A percentile compares a stretch with the other conserved stretches of the same genome.
phyloP scores from a whole-genome alignment of 805 yeast species.

The Kodamaea leandrae region DNA sequence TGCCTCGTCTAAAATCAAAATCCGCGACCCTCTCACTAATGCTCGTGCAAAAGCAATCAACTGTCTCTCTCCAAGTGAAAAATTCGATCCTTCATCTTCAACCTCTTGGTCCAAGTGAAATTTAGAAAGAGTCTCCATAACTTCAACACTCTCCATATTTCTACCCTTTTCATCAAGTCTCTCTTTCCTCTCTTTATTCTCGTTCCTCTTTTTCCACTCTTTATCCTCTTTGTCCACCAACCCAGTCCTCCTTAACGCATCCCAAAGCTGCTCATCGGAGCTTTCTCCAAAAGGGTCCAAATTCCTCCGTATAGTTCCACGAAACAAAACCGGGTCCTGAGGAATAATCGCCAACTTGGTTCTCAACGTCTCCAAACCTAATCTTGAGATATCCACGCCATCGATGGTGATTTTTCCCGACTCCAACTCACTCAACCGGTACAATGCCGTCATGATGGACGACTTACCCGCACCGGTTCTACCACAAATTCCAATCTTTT shows the following conservation, averaged over 20 bases:
- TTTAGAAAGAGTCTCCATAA: constrained; percentile 22
- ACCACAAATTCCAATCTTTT: constrained; percentile 84
- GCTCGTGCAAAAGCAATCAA: constrained; percentile 82
- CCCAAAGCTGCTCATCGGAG: constrained; percentile 55
- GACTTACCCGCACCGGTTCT: constrained; percentile 88
- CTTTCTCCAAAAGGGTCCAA: constrained; percentile 59
- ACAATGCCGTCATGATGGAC: constrained; percentile 63
- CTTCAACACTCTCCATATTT: no score
- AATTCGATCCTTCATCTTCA: constrained; percentile 68
- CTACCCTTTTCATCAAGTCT: no score
- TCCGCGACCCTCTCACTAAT: constrained; percentile 67
- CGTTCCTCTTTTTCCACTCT: constrained; percentile 15
- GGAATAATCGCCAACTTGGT: constrained; percentile 65
- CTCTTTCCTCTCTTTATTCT: not conserved
- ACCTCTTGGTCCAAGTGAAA: constrained; percentile 47
- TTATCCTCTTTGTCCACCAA: constrained; percentile 40
- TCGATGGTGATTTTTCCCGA: constrained; percentile 53
- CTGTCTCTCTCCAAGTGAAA: constrained; percentile 77
- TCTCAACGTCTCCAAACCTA: constrained; percentile 56
- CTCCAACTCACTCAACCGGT: constrained; percentile 51
- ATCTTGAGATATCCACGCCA: constrained; percentile 50
- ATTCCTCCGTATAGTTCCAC: constrained; percentile 56
- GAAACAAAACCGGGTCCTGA: constrained; percentile 67
- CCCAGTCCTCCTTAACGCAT: constrained; percentile 55
- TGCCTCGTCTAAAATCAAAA: constrained; percentile 82